phyloP scores from a whole-genome alignment of 2,329 filamentous ascomycete species.

The Blastomyces emzantsi region DNA sequence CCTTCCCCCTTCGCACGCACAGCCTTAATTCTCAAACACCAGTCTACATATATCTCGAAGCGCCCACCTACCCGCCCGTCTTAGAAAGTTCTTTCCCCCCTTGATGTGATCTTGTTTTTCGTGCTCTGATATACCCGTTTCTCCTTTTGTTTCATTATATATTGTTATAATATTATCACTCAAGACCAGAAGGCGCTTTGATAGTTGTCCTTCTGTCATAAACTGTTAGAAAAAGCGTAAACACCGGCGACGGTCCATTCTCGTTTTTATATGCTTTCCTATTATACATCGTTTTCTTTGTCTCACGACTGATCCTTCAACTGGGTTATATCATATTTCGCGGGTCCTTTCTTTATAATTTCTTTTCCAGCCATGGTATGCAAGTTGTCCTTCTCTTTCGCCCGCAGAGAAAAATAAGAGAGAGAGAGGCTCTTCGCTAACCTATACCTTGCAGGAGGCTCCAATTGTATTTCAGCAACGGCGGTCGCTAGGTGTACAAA shows the following conservation, averaged over 20 bases:
- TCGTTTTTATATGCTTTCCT: not conserved
- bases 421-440: constrained; percentile 4
- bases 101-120: constrained; percentile 7
- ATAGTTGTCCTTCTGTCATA: constrained; percentile 2
- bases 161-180: constrained; percentile 3
- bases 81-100: not conserved
- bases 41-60: constrained; percentile 10
- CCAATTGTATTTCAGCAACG: constrained; percentile 11
- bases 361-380: constrained; percentile 4
- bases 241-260: constrained; percentile 8
- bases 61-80: constrained; percentile 5
- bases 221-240: constrained; percentile 6
- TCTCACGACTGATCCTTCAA: not conserved
- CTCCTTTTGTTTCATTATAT: constrained; percentile 5
- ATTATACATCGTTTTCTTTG: not conserved
- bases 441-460: constrained; percentile 9
- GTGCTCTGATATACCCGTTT: constrained; percentile 1
- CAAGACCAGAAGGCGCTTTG: constrained; percentile 7
- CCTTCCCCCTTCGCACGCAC: not conserved
- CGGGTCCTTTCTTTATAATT: not conserved
- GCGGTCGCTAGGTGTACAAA: constrained; percentile 13
- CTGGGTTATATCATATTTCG: not conserved
- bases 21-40: not conserved
- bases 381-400: not conserved
- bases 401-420: not conserved